Conservation (phyloP, 495 filamentous ascomycete species). For the Penicillium cosmopolitanum region DNA sequence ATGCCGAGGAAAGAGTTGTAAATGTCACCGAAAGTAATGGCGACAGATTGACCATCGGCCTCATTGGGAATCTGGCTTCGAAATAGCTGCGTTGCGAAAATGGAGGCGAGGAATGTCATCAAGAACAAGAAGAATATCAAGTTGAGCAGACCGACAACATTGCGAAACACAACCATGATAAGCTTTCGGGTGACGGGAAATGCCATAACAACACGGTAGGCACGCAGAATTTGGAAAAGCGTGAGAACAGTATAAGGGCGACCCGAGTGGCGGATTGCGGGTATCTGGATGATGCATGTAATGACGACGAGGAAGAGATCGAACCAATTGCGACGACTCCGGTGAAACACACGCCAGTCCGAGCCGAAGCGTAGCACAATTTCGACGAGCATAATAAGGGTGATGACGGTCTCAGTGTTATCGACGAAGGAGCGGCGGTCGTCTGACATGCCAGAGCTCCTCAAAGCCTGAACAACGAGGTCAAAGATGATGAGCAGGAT, state of each 20-base stretch:
- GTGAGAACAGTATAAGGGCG: constrained; percentile 87
- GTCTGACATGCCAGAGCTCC: constrained; percentile 71
- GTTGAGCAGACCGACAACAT: constrained; percentile 89
- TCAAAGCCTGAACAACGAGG: constrained; percentile 71
- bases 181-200: constrained; percentile 83
- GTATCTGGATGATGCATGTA: constrained; percentile 85
- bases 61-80: constrained; percentile 74
- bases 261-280: constrained; percentile 74
- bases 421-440: constrained; percentile 60
- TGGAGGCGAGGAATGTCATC: constrained; percentile 89
- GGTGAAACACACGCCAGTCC: constrained; percentile 80
- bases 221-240: constrained; percentile 88
- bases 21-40: constrained; percentile 82
- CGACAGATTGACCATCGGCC: constrained; percentile 61
- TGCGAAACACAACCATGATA: constrained; percentile 85
- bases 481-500: constrained; percentile 76
- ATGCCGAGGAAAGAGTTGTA: constrained; percentile 97
- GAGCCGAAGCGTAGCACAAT: constrained; percentile 77
- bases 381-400: constrained; percentile 77
- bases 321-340: constrained; percentile 70
- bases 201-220: constrained; percentile 89
- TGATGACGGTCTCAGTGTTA: constrained; percentile 74
- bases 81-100: constrained; percentile 93
- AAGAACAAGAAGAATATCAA: constrained; percentile 95
- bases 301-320: constrained; percentile 80